phyloP scores from a whole-genome alignment of 371 early-diverging fungal genomes.

The Syncephalis plumigaleata region DNA sequence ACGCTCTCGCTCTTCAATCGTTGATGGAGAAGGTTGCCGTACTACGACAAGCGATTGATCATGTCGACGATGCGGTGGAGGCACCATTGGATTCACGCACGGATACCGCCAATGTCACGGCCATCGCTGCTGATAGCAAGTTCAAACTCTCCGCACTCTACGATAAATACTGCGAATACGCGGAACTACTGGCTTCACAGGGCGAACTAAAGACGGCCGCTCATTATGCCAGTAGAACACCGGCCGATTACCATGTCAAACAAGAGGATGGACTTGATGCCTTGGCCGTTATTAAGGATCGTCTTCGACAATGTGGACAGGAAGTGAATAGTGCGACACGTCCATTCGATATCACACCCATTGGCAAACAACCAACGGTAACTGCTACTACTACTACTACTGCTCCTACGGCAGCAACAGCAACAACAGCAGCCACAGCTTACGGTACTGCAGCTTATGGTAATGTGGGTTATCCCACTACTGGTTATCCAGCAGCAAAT shows the following conservation, averaged over 20 bases:
- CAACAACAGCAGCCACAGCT: not conserved
- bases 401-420: not conserved
- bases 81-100: slow-evolving; percentile 15
- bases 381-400: no score
- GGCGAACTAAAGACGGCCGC: slow-evolving; percentile 58
- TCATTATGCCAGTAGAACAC: slow-evolving; percentile 54
- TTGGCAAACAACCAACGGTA: slow-evolving; percentile 2
- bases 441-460: slow-evolving; percentile 1
- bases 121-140: slow-evolving; percentile 8
- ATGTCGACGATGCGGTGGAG: slow-evolving; percentile 36
- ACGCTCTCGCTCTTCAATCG: slow-evolving; percentile 40
- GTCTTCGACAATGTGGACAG: slow-evolving; percentile 44
- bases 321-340: slow-evolving; percentile 19
- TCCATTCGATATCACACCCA: not conserved
- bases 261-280: slow-evolving; percentile 21
- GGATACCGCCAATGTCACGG: slow-evolving; percentile 9
- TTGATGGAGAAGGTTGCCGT: slow-evolving; percentile 83
- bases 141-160: slow-evolving; percentile 57
- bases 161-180: slow-evolving; percentile 75
- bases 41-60: slow-evolving; percentile 77
- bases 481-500: slow-evolving; percentile 10
- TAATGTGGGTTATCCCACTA: not conserved
- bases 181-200: slow-evolving; percentile 52
- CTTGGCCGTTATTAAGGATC: slow-evolving; percentile 52
- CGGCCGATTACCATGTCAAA: slow-evolving; percentile 20